Conservation (phyloP, 257 asterid species). For the Perilla frutescens region DNA sequence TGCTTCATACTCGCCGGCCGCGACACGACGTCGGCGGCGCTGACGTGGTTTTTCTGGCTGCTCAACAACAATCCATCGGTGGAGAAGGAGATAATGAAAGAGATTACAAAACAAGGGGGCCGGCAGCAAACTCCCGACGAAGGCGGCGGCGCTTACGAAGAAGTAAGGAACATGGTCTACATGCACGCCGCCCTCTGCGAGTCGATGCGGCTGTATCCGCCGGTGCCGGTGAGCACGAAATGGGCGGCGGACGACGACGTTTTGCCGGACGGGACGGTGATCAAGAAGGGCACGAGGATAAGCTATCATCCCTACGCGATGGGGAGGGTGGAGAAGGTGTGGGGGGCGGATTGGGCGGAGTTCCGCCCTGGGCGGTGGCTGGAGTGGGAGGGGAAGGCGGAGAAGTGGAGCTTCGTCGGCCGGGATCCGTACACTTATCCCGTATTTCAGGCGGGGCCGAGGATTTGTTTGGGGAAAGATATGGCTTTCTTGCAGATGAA, state of each 20-base stretch:
- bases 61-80: constrained; percentile 41
- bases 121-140: constrained; percentile 6
- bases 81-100: constrained; percentile 50
- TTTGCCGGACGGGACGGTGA: constrained; percentile 64
- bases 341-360: constrained; percentile 71
- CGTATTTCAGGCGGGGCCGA: constrained; percentile 47
- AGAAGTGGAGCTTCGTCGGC: constrained; percentile 53
- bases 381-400: constrained; percentile 39
- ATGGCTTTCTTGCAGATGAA: constrained; percentile 48
- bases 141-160: constrained; percentile 41
- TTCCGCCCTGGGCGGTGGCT: constrained; percentile 72
- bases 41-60: constrained; percentile 78
- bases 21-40: constrained; percentile 70
- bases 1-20: constrained; percentile 74
- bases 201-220: constrained; percentile 72
- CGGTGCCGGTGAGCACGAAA: constrained; percentile 61
- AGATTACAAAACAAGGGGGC: constrained; percentile 28
- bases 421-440: constrained; percentile 49
- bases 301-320: constrained; percentile 68
- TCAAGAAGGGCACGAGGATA: constrained; percentile 56
- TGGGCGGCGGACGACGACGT: constrained; percentile 50
- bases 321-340: constrained; percentile 64
- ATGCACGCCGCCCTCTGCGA: constrained; percentile 67
- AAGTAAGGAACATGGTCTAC: constrained; percentile 61
- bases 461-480: constrained; percentile 43